Evolutionary conservation across 129 eudicot genomes (phyloP).

Genomic region (Deinandra increscens): DNA sequence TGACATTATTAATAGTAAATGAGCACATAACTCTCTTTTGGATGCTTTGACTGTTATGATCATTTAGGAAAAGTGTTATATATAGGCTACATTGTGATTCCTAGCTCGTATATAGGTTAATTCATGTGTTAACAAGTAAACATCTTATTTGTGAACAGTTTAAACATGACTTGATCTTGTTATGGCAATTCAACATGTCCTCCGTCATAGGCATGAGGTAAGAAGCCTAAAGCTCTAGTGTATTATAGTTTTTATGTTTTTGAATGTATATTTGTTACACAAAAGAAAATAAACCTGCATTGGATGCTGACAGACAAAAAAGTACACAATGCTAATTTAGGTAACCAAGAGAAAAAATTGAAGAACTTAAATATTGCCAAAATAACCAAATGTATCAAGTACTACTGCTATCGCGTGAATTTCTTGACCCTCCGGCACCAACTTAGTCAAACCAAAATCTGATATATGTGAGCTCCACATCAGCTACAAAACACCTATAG

Average conservation of each 20-base stretch:
- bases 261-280: too few relatives aligned
- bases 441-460: constrained; percentile 90
- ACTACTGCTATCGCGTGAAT: constrained; percentile 76
- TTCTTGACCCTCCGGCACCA: constrained; percentile 98
- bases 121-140: neutral
- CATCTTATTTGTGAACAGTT: too few relatives aligned
- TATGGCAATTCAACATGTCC: constrained; percentile 2
- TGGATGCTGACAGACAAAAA: constrained; percentile 29
- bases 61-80: neutral
- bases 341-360: neutral
- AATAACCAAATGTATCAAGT: constrained; percentile 95
- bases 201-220: constrained; percentile 26
- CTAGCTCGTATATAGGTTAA: neutral
- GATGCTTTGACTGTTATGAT: neutral
- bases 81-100: neutral
- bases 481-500: too few relatives aligned
- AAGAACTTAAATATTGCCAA: constrained; percentile 22
- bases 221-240: constrained; percentile 26
- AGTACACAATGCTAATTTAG: constrained; percentile 16
- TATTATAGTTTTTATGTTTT: constrained; percentile 20
- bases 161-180: neutral
- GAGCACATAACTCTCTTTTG: neutral
- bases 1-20: constrained; percentile 12
- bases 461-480: too few relatives aligned
- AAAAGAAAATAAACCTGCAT: constrained; percentile 7